A percentile compares a stretch with the other conserved stretches of the same genome.
These are phyloP conservation scores for Fusarium gaditjirri DNA, from an alignment of 2,329 filamentous ascomycete genomes.

Conservation along the genomic window DNA sequence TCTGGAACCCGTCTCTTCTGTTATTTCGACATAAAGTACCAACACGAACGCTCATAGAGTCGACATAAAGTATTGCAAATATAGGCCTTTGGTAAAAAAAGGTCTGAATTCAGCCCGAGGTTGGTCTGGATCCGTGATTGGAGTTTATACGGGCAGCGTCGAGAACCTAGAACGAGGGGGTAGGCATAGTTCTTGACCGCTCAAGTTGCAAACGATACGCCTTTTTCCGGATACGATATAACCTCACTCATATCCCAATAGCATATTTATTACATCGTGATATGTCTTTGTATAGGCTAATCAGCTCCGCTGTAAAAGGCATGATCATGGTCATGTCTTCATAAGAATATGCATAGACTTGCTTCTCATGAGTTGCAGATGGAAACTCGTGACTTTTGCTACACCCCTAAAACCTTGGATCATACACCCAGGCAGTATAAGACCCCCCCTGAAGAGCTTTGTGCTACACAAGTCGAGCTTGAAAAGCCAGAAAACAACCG, in stretches of 20 bases:
- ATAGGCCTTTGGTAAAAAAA: too few species aligned
- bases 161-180: not conserved
- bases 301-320: not conserved
- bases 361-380: not conserved
- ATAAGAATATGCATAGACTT: not conserved
- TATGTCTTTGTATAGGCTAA: not conserved
- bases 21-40: not conserved
- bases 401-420: not conserved
- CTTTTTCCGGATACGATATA: not conserved
- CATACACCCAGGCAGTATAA: not conserved
- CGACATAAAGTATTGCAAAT: not conserved
- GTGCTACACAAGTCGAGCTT: not conserved
- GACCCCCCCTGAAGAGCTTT: not conserved
- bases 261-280: rapidly evolving
- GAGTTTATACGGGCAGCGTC: not conserved
- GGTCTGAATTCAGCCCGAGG: too few species aligned
- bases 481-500: not conserved
- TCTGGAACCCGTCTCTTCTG: slow-evolving; percentile 40
- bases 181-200: not conserved
- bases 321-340: not conserved
- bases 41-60: not conserved
- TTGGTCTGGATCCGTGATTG: not conserved
- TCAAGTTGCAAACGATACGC: not conserved
- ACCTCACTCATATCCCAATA: not conserved
- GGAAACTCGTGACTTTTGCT: not conserved